phyloP scores from a whole-genome alignment of 1,284 basidiomycete genomes.

The Pseudozyma pruni region DNA sequence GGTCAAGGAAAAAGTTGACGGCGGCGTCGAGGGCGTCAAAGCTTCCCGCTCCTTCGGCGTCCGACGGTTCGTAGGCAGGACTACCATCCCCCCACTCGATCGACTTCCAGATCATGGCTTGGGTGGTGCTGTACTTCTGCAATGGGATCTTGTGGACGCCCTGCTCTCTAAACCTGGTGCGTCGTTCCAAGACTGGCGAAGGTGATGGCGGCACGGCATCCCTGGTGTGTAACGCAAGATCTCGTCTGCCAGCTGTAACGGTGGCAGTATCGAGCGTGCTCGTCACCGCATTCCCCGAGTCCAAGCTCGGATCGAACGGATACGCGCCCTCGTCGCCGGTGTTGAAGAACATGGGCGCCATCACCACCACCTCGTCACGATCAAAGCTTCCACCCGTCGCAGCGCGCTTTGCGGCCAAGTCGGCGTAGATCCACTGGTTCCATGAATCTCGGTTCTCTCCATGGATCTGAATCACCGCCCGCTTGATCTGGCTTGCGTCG shows the following conservation, averaged over 20 bases:
- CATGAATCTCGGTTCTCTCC: constrained; percentile 61
- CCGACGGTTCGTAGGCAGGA: constrained; percentile 42
- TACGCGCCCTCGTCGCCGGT: constrained; percentile 55
- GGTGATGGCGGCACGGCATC: no score
- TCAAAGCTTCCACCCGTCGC: constrained; percentile 45
- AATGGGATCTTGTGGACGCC: constrained; percentile 7
- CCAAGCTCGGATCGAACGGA: constrained; percentile 27
- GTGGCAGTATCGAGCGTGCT: constrained; percentile 15
- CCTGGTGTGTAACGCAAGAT: neutral
- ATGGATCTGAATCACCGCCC: constrained; percentile 61
- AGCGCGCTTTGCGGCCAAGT: constrained; percentile 46
- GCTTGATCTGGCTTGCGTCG: constrained; percentile 51
- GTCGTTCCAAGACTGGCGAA: neutral
- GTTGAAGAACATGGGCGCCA: constrained; percentile 60
- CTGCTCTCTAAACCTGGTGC: neutral
- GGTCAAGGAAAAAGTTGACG: constrained; percentile 51
- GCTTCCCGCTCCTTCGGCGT: constrained; percentile 22
- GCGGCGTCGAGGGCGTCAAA: constrained; percentile 60
- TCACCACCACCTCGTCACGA: constrained; percentile 55
- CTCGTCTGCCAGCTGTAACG: neutral
- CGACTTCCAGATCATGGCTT: constrained; percentile 49
- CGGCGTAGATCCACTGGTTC: constrained; percentile 62
- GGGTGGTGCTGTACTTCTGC: constrained; percentile 25
- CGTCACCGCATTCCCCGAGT: constrained; percentile 7
- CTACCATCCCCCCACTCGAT: constrained; percentile 55